Percentiles rank a stretch among this genome's conserved stretches.
Conservation (phyloP, 768 basidiomycete species). For the Cytidiella melzeri region DNA sequence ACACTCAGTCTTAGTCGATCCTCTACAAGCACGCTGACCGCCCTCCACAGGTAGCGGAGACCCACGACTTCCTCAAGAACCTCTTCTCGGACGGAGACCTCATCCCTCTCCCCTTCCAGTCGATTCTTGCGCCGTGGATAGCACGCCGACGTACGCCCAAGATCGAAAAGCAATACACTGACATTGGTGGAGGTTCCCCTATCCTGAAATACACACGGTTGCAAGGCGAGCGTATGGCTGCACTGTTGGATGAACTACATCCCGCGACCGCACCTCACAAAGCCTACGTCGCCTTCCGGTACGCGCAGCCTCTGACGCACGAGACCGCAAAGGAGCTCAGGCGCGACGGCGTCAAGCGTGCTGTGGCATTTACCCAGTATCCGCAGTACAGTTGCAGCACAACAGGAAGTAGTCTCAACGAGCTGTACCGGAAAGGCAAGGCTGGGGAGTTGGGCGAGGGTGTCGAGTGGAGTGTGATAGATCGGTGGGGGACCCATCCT, state of each 20-base stretch:
- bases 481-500: constrained; percentile 94
- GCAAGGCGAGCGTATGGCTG: constrained; percentile 88
- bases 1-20: not conserved
- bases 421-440: constrained; percentile 67
- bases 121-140: constrained; percentile 79
- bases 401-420: constrained; percentile 95
- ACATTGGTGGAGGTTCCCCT: constrained; percentile 95
- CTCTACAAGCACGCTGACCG: not conserved
- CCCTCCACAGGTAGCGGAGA: constrained; percentile 70
- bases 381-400: constrained; percentile 99
- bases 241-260: constrained; percentile 89
- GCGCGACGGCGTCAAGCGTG: constrained; percentile 85
- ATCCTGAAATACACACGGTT: constrained; percentile 84
- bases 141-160: constrained; percentile 84
- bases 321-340: constrained; percentile 79
- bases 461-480: constrained; percentile 95
- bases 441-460: constrained; percentile 52
- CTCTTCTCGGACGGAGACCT: constrained; percentile 91
- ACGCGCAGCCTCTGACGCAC: constrained; percentile 84
- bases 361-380: constrained; percentile 96
- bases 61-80: constrained; percentile 86
- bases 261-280: constrained; percentile 94
- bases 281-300: constrained; percentile 92
- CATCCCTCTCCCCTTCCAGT: constrained; percentile 93
- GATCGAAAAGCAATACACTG: constrained; percentile 92